Conservation (phyloP, 2,329 filamentous ascomycete species). For the Hansfordia pulvinata region DNA sequence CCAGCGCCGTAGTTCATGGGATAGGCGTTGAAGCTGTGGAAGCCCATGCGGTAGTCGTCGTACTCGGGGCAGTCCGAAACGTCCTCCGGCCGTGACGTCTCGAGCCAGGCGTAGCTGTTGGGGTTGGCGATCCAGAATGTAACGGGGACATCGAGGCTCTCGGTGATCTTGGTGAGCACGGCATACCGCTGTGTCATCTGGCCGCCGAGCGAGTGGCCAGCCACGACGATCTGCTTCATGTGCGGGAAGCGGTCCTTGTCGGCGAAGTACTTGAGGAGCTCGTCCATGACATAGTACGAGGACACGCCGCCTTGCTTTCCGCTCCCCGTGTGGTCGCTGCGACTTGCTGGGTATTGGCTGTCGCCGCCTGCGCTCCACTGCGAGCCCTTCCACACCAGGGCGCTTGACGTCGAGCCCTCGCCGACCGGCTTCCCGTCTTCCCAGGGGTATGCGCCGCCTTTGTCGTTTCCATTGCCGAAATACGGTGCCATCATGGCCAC, state of each 20-base stretch:
- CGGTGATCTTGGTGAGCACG: slow-evolving; percentile 12
- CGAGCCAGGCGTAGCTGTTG: slow-evolving; percentile 19
- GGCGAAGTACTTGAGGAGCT: slow-evolving; percentile 19
- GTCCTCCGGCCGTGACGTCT: slow-evolving; percentile 13
- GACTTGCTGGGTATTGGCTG: slow-evolving; percentile 20
- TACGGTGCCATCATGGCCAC: slow-evolving; percentile 17
- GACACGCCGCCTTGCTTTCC: slow-evolving; percentile 10
- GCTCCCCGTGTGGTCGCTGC: too few species aligned
- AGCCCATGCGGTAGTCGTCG: slow-evolving; percentile 19
- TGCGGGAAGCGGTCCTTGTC: slow-evolving; percentile 17
- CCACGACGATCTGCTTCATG: slow-evolving; percentile 20
- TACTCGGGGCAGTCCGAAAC: slow-evolving; percentile 15
- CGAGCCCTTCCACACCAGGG: slow-evolving; percentile 18
- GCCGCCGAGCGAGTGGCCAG: slow-evolving; percentile 19
- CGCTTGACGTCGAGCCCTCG: slow-evolving; percentile 15
- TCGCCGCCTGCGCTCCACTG: slow-evolving; percentile 18
- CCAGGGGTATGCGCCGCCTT: slow-evolving; percentile 18
- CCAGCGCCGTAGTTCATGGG: slow-evolving; percentile 8
- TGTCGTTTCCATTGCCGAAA: slow-evolving; percentile 20
- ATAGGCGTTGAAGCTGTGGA: slow-evolving; percentile 16
- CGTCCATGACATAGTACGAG: slow-evolving; percentile 18
- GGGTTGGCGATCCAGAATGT: slow-evolving; percentile 20
- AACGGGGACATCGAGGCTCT: slow-evolving; percentile 11
- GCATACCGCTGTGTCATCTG: slow-evolving; percentile 20
- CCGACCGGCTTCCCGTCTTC: slow-evolving; percentile 6